Conservation (phyloP, 148 eudicot genomes). For the Camellia japonica region DNA sequence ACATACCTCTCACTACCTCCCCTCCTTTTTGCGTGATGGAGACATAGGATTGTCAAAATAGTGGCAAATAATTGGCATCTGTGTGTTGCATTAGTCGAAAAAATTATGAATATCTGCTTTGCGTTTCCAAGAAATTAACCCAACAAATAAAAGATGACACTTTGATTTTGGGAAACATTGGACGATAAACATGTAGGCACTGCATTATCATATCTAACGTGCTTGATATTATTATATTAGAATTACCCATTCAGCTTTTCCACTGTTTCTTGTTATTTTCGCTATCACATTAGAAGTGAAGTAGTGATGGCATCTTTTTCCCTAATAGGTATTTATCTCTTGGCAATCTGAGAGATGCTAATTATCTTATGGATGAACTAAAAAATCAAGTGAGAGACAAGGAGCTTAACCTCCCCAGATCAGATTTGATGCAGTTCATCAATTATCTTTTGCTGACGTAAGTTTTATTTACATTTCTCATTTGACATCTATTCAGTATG, state of each 20-base stretch:
- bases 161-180: background rate
- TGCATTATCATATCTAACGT: background rate
- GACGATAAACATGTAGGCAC: background rate
- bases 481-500: background rate
- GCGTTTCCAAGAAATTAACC: background rate
- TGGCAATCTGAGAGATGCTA: conserved; percentile 89
- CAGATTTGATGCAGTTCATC: conserved; percentile 70
- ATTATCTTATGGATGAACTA: conserved; percentile 72
- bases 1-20: background rate
- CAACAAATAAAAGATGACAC: background rate
- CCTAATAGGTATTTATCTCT: conserved; percentile 65
- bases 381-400: conserved; percentile 49
- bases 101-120: background rate
- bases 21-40: conserved; percentile 7
- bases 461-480: conserved; percentile 23
- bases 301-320: background rate
- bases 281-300: background rate
- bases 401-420: conserved; percentile 59
- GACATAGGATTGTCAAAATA: background rate
- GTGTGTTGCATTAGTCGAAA: background rate
- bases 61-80: background rate
- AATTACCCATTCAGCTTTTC: background rate
- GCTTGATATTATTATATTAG: background rate
- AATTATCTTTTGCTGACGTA: conserved; percentile 79
- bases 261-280: background rate